Evolutionary conservation across 306 rosid species (phyloP), one percentile per base, ranked within the genome.

Genomic region (Quillaja saponaria): DNA sequence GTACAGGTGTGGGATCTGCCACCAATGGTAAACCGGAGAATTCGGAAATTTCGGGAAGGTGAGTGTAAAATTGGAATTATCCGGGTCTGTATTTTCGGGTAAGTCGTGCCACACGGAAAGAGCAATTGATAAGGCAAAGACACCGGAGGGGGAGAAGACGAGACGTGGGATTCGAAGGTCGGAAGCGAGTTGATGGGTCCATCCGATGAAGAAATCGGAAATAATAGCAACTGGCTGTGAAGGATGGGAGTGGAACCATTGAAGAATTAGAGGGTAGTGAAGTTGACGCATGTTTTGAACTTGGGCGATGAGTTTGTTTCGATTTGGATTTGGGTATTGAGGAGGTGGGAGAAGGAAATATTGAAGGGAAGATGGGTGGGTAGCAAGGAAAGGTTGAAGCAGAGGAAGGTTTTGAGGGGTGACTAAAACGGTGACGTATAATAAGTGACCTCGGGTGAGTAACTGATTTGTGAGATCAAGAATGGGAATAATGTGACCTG

Each of bases 191-290:
- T 62, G 65, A 42, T 33, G 73, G 54, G 88, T 76, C 88, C 88
- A 83, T n/a, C 69, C 85, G 13, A 83, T 74, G 42, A 83, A 73
- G 63, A 79, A 76, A 20, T 79, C 85, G 1, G 85, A 83, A 4
- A 83, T 28, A 47, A 83, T 59, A 10, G 78, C 80, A 0, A 68
- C 16, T n/a, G 82, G 82, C 0, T 78, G 76, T 6, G 44, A 55
- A 21, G 62, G 48, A 3, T 73, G 82, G 38, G 76, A 12, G 20
- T 5, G 45, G 17, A 67, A 79, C 82, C 78, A 83, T 0, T 71
- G 13, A 3, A 79, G 44, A 4, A 83, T 35, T 1, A 71, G 13
- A 0, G 78, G 82, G 58, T 63, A 58, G 69, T 83, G 88, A 16
- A 48, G 48, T 0, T 73, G 59, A 25, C 78, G 71, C 73, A 70